These are phyloP conservation scores for Vaccinium corymbosum DNA, from an alignment of 148 eudicot genomes.

Conservation along the genomic window DNA sequence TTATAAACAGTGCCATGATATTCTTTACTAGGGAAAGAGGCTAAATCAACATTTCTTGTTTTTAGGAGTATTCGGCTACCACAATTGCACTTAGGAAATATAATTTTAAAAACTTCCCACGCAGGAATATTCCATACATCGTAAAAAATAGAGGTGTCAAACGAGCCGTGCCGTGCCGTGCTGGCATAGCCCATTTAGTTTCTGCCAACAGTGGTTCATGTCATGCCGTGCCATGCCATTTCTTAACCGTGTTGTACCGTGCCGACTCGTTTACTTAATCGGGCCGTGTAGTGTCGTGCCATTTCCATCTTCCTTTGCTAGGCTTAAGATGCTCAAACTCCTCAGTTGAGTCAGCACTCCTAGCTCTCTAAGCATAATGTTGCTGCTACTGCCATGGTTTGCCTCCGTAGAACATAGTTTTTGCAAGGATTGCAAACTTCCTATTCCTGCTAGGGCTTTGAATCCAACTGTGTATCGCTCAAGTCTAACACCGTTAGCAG, in stretches of 20 bases:
- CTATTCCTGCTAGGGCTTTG: not conserved
- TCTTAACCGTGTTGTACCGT: too few relatives aligned
- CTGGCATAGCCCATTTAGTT: too few relatives aligned
- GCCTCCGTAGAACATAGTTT: not conserved
- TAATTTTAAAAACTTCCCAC: not conserved
- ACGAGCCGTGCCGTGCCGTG: too few relatives aligned
- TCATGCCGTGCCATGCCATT: too few relatives aligned
- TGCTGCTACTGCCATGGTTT: too few relatives aligned
- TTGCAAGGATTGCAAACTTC: not conserved
- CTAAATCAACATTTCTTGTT: conserved; percentile 11
- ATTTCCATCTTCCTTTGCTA: not conserved
- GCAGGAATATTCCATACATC: too few relatives aligned
- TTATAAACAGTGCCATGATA: not conserved
- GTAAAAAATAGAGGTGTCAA: too few relatives aligned
- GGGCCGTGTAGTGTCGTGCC: too few relatives aligned
- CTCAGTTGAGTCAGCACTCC: conserved; percentile 19
- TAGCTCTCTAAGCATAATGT: conserved; percentile 10
- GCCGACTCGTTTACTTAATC: too few relatives aligned
- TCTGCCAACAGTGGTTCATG: too few relatives aligned
- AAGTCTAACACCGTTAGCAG: not conserved
- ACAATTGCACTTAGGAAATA: conserved; percentile 15
- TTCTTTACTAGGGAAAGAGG: not conserved
- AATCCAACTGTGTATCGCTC: not conserved
- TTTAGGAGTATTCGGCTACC: conserved; percentile 19
- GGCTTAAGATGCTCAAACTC: not conserved